Conservation (phyloP, 1,139 yeast genomes). For the Wickerhamomyces sp. region DNA sequence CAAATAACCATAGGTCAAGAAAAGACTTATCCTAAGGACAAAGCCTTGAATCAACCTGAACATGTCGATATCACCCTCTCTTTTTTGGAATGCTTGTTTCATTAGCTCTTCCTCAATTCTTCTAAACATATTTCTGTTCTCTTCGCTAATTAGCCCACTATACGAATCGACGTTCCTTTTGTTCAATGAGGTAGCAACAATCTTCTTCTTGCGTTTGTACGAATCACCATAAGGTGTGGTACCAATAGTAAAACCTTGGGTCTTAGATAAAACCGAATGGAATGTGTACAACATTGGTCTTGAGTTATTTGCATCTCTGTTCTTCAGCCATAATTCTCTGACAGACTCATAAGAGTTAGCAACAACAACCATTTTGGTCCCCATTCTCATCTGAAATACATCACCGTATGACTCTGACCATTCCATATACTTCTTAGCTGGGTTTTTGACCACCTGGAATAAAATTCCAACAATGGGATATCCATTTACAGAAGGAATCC, state of each 20-base stretch:
- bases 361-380: conserved; percentile 51
- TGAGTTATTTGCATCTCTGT: conserved; percentile 53
- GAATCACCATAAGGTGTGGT: conserved; percentile 66
- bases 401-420: conserved; percentile 45
- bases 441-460: conserved; percentile 43
- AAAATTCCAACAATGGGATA: conserved; percentile 52
- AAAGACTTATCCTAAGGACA: conserved; percentile 52
- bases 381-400: conserved; percentile 61
- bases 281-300: conserved; percentile 66
- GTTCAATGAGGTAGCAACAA: conserved; percentile 47
- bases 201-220: conserved; percentile 49
- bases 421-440: conserved; percentile 43
- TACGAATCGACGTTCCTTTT: conserved; percentile 31
- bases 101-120: conserved; percentile 16
- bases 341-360: conserved; percentile 60
- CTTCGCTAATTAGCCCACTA: conserved; percentile 39
- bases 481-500: conserved; percentile 40
- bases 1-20: conserved; percentile 55
- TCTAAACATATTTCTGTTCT: conserved; percentile 33
- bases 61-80: conserved; percentile 35
- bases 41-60: conserved; percentile 44
- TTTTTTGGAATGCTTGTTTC: background rate
- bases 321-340: conserved; percentile 47
- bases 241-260: conserved; percentile 68
- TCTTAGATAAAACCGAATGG: conserved; percentile 57